Percentiles rank a stretch among this genome's conserved stretches.
These are phyloP conservation scores for Exutisphaerella laricina DNA, from an alignment of 2,329 filamentous ascomycete genomes.

Conservation along the genomic window DNA sequence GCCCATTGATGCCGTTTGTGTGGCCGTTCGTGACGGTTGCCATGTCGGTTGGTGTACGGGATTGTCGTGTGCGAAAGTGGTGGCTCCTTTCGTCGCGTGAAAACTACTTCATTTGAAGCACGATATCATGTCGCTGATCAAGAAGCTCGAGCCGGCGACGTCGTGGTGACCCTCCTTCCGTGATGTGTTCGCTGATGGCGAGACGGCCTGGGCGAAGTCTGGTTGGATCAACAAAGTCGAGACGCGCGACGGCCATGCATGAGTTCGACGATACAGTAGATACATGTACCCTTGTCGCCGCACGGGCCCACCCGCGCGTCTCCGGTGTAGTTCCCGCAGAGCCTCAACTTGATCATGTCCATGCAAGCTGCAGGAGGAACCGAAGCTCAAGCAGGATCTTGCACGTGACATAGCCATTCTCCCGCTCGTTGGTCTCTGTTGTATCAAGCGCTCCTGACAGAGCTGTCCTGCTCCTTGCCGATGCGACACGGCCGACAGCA, in stretches of 20 bases:
- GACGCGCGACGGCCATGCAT: too few species aligned
- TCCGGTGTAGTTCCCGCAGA: slow-evolving; percentile 12
- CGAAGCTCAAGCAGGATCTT: neutral
- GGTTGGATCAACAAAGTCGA: too few species aligned
- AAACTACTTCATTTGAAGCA: neutral
- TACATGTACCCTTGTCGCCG: neutral
- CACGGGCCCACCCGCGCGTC: too few species aligned
- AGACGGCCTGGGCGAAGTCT: too few species aligned
- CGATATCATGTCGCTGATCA: too few species aligned
- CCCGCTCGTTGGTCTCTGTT: too few species aligned
- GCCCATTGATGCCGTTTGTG: slow-evolving; percentile 49
- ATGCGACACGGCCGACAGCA: too few species aligned
- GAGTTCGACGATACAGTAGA: neutral
- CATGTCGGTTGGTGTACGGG: slow-evolving; percentile 37
- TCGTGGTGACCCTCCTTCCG: too few species aligned
- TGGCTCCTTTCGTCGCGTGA: slow-evolving; percentile 3
- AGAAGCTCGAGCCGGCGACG: too few species aligned
- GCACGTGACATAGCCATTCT: neutral
- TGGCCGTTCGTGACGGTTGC: slow-evolving; percentile 47
- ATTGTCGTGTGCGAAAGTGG: neutral
- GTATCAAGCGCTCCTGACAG: too few species aligned
- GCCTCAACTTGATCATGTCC: slow-evolving; percentile 7
- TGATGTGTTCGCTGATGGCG: too few species aligned
- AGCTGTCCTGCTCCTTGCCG: too few species aligned
- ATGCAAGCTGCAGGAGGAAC: neutral